These are phyloP conservation scores for Yamadazyma ubonensis DNA, from an alignment of 805 yeast genomes.

Conservation along the genomic window DNA sequence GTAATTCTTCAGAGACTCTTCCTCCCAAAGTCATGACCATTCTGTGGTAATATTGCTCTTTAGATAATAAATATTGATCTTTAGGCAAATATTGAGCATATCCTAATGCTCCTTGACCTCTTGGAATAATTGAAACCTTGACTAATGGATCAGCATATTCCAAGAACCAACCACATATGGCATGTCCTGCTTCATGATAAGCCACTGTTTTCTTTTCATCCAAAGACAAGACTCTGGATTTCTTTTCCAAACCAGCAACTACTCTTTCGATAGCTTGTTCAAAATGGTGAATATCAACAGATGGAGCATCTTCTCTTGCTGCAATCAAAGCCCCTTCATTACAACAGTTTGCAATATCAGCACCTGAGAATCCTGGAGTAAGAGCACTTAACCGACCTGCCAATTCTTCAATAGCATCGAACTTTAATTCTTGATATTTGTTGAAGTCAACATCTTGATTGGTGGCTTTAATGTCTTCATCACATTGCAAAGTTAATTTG, in stretches of 20 bases:
- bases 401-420: conserved; percentile 47
- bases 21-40: conserved; percentile 99
- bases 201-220: conserved; percentile 92
- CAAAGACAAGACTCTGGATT: conserved; percentile 75
- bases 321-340: conserved; percentile 98
- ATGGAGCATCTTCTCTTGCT: conserved; percentile 74
- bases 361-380: conserved; percentile 98
- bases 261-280: conserved; percentile 97
- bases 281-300: conserved; percentile 75
- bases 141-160: conserved; percentile 89
- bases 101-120: conserved; percentile 96
- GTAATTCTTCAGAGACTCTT: conserved; percentile 91
- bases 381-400: conserved; percentile 90
- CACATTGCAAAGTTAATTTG: conserved; percentile 58
- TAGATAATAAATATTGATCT: conserved; percentile 76
- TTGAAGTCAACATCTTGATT: conserved; percentile 31
- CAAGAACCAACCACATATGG: conserved; percentile 95
- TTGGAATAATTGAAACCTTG: conserved; percentile 94
- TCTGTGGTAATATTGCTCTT: conserved; percentile 77
- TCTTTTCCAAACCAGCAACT: conserved; percentile 93
- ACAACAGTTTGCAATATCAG: conserved; percentile 95
- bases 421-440: conserved; percentile 39
- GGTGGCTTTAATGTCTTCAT: conserved; percentile 30
- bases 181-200: conserved; percentile 98
- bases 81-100: conserved; percentile 97